Evolutionary conservation across 2,329 filamentous ascomycete genomes (phyloP), one percentile per base, ranked within the genome.

Genomic region (Alternaria alternata): DNA sequence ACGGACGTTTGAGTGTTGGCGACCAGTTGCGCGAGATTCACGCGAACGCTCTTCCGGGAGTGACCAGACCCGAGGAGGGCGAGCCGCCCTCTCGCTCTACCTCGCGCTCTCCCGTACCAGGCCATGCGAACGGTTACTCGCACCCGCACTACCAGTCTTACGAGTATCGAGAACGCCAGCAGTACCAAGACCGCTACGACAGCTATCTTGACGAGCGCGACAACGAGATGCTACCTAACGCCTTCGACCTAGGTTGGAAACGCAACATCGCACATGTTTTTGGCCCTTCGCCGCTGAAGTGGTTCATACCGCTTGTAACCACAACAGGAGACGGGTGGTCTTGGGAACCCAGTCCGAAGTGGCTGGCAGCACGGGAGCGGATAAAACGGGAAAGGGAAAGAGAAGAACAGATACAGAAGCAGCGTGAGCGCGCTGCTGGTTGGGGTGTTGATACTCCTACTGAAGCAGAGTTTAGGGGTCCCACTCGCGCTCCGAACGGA

Each of bases 301-400:
- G 95, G 94, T 81, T 84, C 28, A 62, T 98, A 1, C 95, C 95
- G 0, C 81, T 98, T 46, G 88, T 87, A 77, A 98, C 91, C 73
- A 96, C 93, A 2, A 91, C 88, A 0, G 94, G 94, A 34, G 92
- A 99, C 76, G 95, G 95, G 22, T 99, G 94, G 94, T 85, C 84
- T 44, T 99, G 95, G 95, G 93, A 97, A 71, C 87, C 94, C 1
- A 96, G 89, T 72, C 85, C 87, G 1, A 88, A 87, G 66, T 99
- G 95, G 91, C 64, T 91, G 3, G 88, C 89, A 36, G 91, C 89
- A 4, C 84, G 89, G 43, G 89, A 93, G 6, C 82, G 82, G 20
- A 83, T 93, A 51, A 76, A 79, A 28, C 75, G 73, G 41, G 76
- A 80, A 46, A 73, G 77, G 30, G 74, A 78, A 60, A 68, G 63